A percentile compares a stretch with the other conserved stretches of the same genome.
These are phyloP conservation scores for Sporothrix inflata DNA, from an alignment of 2,329 filamentous ascomycete species.

Conservation along the genomic window DNA sequence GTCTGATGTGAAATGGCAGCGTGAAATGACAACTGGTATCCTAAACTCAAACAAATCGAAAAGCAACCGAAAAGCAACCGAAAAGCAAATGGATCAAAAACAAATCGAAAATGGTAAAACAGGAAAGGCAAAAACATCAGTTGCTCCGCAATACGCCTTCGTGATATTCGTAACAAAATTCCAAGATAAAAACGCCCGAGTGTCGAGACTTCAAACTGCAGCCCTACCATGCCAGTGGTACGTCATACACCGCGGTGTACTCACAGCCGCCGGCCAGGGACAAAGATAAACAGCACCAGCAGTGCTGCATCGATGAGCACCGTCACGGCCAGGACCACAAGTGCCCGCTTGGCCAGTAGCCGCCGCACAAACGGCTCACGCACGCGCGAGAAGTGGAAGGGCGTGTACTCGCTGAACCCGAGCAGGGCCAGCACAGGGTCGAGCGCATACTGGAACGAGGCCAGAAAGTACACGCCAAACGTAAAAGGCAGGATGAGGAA, in stretches of 20 bases:
- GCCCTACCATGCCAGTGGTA: not conserved
- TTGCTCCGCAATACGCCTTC: constrained; percentile 16
- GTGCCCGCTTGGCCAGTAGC: constrained; percentile 78
- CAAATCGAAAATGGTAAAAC: constrained; percentile 23
- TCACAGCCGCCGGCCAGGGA: constrained; percentile 82
- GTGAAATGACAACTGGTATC: constrained; percentile 30
- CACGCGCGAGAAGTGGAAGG: constrained; percentile 86
- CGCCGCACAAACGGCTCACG: constrained; percentile 89
- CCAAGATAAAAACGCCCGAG: constrained; percentile 2
- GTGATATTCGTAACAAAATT: constrained; percentile 18
- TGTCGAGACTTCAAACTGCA: not conserved
- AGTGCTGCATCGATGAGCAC: constrained; percentile 77
- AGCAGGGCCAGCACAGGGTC: constrained; percentile 87
- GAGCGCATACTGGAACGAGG: constrained; percentile 93
- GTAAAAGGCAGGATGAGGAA: constrained; percentile 89
- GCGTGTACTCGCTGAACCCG: constrained; percentile 95
- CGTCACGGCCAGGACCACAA: constrained; percentile 79
- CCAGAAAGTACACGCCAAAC: constrained; percentile 83
- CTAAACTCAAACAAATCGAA: constrained; percentile 29
- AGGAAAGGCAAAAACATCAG: not conserved
- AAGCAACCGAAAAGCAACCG: constrained; percentile 15
- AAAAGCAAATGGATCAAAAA: no score
- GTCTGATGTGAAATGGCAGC: not conserved
- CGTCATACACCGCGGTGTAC: not conserved
- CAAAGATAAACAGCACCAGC: constrained; percentile 88